A percentile compares a stretch with the other conserved stretches of the same genome.
These are phyloP conservation scores for Nicotiana attenuata DNA, from an alignment of 257 asterid genomes.

Conservation along the genomic window DNA sequence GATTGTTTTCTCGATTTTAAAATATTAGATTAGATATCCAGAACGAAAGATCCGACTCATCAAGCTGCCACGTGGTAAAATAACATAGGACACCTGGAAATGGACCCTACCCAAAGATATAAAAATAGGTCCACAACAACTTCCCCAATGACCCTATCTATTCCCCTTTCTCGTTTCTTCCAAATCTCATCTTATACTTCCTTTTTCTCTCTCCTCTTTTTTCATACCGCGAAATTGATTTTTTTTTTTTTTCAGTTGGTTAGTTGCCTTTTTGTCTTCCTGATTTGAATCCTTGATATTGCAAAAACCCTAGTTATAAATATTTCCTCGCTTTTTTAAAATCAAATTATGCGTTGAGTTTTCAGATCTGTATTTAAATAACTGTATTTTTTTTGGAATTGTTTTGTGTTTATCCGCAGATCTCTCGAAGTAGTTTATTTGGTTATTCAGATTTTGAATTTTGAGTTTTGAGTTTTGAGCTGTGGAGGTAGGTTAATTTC, in stretches of 20 bases:
- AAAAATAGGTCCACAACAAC: conserved; percentile 19
- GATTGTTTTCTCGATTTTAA: too few species aligned
- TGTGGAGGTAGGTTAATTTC: conserved; percentile 24
- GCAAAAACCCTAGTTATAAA: conserved; percentile 45
- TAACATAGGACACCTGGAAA: conserved; percentile 27
- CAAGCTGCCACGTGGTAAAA: conserved; percentile 30
- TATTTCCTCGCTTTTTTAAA: conserved; percentile 4
- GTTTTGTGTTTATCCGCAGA: conserved; percentile 24
- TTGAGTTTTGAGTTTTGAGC: conserved; percentile 26
- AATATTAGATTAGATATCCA: background rate
- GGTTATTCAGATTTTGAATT: conserved; percentile 22
- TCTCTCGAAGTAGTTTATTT: conserved; percentile 23
- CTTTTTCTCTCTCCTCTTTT: conserved; percentile 11
- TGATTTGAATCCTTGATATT: background rate
- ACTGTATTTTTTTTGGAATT: background rate
- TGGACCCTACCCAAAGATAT: conserved; percentile 31
- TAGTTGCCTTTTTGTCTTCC: conserved; percentile 6
- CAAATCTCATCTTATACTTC: conserved; percentile 21
- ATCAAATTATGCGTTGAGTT: background rate
- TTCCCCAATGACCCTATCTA: conserved; percentile 21
- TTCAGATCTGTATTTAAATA: conserved; percentile 47
- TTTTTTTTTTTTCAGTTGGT: conserved; percentile 38
- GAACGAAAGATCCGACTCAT: background rate
- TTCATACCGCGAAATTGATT: conserved; percentile 40
- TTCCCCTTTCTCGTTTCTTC: conserved; percentile 39